These are phyloP conservation scores for Cornus controversa DNA, from an alignment of 148 eudicot genomes.

Conservation along the genomic window DNA sequence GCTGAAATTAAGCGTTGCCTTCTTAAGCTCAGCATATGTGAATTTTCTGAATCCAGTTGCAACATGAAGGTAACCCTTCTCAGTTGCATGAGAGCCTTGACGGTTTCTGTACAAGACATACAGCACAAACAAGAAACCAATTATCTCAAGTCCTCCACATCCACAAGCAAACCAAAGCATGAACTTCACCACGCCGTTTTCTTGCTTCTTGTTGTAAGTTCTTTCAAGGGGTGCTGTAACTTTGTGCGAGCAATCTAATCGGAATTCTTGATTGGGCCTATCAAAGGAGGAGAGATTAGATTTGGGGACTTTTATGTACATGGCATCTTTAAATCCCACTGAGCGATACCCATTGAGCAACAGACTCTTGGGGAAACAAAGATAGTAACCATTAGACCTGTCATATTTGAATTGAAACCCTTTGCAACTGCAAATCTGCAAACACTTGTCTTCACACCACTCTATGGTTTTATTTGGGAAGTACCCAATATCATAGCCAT, in stretches of 20 bases:
- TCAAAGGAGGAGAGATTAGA: neutral
- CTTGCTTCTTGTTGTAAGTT: neutral
- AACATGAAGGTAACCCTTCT: neutral
- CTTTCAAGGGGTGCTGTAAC: neutral
- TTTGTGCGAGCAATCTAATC: neutral
- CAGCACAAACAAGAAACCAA: neutral
- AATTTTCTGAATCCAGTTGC: neutral
- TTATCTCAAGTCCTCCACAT: neutral
- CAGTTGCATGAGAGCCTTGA: neutral
- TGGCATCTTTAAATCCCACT: neutral
- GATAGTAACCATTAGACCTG: neutral
- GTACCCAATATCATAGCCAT: conserved; percentile 9
- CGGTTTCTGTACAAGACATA: neutral
- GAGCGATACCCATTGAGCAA: conserved; percentile 13
- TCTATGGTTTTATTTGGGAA: conserved; percentile 7
- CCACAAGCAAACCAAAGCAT: neutral
- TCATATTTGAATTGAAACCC: conserved; percentile 15
- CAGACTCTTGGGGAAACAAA: conserved; percentile 10
- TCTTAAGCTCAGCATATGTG: conserved; percentile 4
- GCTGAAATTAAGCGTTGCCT: neutral
- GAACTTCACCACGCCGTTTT: neutral
- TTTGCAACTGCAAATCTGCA: conserved; percentile 9
- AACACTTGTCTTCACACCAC: conserved; percentile 10
- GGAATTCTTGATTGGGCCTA: neutral
- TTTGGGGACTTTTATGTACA: conserved; percentile 8